Conservation (phyloP, 2,329 filamentous ascomycete genomes). For the Penicillium griseofulvum region DNA sequence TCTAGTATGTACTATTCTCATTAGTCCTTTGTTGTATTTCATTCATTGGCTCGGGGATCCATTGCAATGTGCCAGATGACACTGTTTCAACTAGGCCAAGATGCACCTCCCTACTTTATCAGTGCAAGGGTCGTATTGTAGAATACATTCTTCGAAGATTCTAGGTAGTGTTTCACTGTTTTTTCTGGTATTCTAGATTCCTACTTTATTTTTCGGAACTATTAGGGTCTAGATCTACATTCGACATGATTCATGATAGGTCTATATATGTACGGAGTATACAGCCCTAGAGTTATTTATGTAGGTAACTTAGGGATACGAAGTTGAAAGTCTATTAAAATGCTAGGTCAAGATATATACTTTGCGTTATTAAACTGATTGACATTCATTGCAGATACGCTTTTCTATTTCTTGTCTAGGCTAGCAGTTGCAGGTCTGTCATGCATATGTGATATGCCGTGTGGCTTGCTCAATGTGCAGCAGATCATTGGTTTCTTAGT, state of each 20-base stretch:
- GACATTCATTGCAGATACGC: not conserved
- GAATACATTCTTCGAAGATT: slow-evolving; percentile 6
- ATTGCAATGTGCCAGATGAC: not conserved
- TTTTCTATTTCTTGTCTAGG: slow-evolving; percentile 1
- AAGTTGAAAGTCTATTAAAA: no score
- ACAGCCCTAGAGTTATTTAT: no score
- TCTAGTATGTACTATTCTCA: not conserved
- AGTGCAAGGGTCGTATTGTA: slow-evolving; percentile 7
- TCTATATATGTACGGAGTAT: no score
- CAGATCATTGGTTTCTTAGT: slow-evolving; percentile 56
- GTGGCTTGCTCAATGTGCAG: slow-evolving; percentile 50
- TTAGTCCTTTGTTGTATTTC: not conserved
- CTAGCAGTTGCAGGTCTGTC: slow-evolving; percentile 6
- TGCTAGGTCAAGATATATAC: no score
- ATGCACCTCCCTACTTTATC: slow-evolving; percentile 1
- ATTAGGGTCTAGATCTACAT: not conserved
- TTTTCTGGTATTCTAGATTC: slow-evolving; percentile 6
- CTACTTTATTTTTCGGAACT: not conserved
- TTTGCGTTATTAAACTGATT: no score
- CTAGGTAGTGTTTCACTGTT: not conserved
- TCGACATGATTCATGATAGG: not conserved
- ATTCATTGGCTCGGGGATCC: no score
- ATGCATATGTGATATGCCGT: slow-evolving; percentile 14
- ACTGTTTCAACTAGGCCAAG: slow-evolving; percentile 2
- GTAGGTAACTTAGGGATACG: no score